Evolutionary conservation across 108 stramenopile species (phyloP), one percentile per base, ranked within the genome.

Genomic region (Nannochloropsis gaditana): DNA sequence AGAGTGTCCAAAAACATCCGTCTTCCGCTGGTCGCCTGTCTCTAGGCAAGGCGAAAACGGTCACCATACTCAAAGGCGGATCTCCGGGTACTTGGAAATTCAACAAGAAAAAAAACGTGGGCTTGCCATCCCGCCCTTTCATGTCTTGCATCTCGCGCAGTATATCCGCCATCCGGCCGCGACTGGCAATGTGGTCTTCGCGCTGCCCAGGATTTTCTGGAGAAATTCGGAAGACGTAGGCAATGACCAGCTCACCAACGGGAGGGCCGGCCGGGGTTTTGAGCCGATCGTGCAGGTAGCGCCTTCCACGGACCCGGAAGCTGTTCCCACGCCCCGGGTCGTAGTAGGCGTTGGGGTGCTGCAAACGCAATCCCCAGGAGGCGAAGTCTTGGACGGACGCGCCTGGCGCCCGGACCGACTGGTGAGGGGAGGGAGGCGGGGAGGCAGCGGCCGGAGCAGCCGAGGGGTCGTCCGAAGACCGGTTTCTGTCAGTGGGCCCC

Each of bases 71-170:
- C 43, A 90, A 44, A 11, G 87, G 83, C 6, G 90, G 90, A 19
- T 44, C 87, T 15, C 90, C 90, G 9, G 90, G 90, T 10, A 90
- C 79, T 43, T 87, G 45, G 41, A 90, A 83, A 84, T 90, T 90
- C 43, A 90, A 43, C 43, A 90, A 86, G 88, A 90, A 90, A 43
- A 90, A 83, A 50, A 89, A 89, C 31, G 89, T 88, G 43, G 88
- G 87, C 87, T 4, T 4, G 15, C 59, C 59, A 73, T 73, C 59
- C 3, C 59, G 59, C 59, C 19, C 59, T 15, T 73, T n/a, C 59
- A 73, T n/a, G n/a, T 73, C 59, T 73, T 73, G 59, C 59, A 73
- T 73, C 59, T 73, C 59, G 15, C 59, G 59, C n/a, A 73, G 59
- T n/a, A 73, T 73, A 0, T 73, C 59, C n/a, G 59, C 59, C 59